Base-by-base conservation (phyloP, 78 protist genomes). In the Fonticula alba region DNA sequence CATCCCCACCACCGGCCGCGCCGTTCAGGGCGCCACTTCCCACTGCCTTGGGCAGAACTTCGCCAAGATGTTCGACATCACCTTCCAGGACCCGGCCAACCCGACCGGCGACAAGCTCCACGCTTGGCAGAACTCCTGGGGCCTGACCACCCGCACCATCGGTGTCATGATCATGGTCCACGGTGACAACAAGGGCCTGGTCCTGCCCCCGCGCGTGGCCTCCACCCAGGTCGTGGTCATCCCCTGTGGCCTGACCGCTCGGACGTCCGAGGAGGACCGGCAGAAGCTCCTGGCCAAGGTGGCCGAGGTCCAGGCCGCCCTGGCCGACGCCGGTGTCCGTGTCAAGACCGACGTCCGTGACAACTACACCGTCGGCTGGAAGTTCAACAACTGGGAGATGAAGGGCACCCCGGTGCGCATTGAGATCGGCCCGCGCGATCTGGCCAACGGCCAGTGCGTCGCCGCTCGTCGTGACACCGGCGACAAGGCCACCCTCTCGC, bases 31-130 rank as follows among this genome's bases (percentile, higher is more conserved):
- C 26, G 98, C 93, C 36, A 91, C 96, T 7, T 73, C 87, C 26
- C 98, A 94, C 62, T 71, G 78, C 78, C 82, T 94, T 35, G 98
- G 98, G 47, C 89, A 91, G 66, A 88, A 86, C 71, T 94, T 94
- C 29, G 83, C 91, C 40, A 82, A 84, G 64, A 91, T 94, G 95
- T 94, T 94, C 73, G 72, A 75, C 63, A 86, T 94, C 66, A 69
- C 73, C 59, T 94, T 68, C 53, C 83, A 83, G 65, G 75, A 83
- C 68, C 62, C 64, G 54, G 27, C 4, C 71, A 52, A 52, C 35
- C 2, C 9, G 33, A 27, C 26, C 50, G 69, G 47, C 32, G 3
- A 36, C 29, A 62, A 78, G 66, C 54, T 33, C 36, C n/a, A 52
- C 29, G 86, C 73, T 22, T 85, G 83, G 86, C 95, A 90, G 78